These are phyloP conservation scores for Lactarius tabidus DNA, from an alignment of 768 basidiomycete genomes.

Conservation along the genomic window DNA sequence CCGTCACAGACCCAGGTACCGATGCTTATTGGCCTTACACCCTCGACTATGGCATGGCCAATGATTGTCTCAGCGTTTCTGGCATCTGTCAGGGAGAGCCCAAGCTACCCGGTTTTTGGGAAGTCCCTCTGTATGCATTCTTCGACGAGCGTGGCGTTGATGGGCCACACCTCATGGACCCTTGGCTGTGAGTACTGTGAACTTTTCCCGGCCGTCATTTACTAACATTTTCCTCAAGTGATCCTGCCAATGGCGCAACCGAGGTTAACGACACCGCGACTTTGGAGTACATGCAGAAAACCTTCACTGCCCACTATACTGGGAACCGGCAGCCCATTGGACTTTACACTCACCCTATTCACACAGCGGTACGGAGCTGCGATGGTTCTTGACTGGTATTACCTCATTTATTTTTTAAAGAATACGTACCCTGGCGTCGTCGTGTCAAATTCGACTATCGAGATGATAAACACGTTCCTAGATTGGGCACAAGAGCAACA, in stretches of 20 bases:
- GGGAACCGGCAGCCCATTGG: slow-evolving; percentile 76
- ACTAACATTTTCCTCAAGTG: slow-evolving; percentile 27
- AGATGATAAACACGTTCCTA: slow-evolving; percentile 75
- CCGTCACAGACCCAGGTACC: slow-evolving; percentile 59
- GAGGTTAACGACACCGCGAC: slow-evolving; percentile 57
- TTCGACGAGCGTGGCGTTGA: slow-evolving; percentile 55
- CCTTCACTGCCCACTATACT: slow-evolving; percentile 71
- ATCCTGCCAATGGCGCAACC: slow-evolving; percentile 49
- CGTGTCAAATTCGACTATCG: slow-evolving; percentile 49
- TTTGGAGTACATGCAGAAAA: slow-evolving; percentile 65
- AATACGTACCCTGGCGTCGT: slow-evolving; percentile 57
- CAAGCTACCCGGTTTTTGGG: slow-evolving; percentile 75
- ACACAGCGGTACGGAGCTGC: slow-evolving; percentile 48
- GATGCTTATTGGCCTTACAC: slow-evolving; percentile 86
- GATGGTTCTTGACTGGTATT: neutral
- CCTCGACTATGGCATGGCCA: slow-evolving; percentile 74
- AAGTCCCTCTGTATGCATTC: slow-evolving; percentile 78
- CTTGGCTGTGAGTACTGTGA: slow-evolving; percentile 58
- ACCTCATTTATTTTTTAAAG: slow-evolving; percentile 28
- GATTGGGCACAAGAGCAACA: slow-evolving; percentile 76
- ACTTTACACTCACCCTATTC: slow-evolving; percentile 78
- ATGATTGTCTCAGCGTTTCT: slow-evolving; percentile 58
- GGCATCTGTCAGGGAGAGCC: slow-evolving; percentile 66
- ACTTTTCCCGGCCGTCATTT: slow-evolving; percentile 1
- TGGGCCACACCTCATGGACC: slow-evolving; percentile 76